Base-by-base conservation (phyloP, 805 yeast genomes). In the Blastobotrys chiropterorum region DNA sequence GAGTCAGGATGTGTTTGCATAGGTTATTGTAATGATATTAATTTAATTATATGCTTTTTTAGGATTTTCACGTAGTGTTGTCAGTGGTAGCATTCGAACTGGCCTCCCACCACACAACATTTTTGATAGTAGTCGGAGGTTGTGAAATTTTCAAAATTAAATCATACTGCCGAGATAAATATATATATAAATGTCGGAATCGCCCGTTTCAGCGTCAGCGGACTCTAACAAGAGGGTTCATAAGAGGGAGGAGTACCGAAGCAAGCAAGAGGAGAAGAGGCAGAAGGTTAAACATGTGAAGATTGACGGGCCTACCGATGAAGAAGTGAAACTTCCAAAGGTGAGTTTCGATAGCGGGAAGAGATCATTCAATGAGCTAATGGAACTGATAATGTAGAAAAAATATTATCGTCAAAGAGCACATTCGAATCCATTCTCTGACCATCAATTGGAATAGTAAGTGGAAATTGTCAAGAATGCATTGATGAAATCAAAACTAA, bases 391-490 rank as follows among this genome's bases (percentile, higher is more conserved):
- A 11, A 26, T 26, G 5, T 46, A 67, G 61, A 72, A 94, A 67
- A 78, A 94, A 61, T 94, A 78, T 65, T 94, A 94, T 68, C 80
- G 99, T 67, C 99, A 94, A 70, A 75, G 99, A 69, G 99, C 99
- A 1, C 99, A 94, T 66, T 90, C 97, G 1, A 94, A 94, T 65
- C 98, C 98, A 19, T 94, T 94, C 63, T 86, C 96, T 16, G 99
- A 94, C 69, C 99, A 94, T 68, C 80, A 84, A 61, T 74, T 94
- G 44, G 96, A 88, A 55, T 94, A 94, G 67, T 63, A 56, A 34
- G 66, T 26, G 21, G 47, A 45, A n/a, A 15, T 20, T 4, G 44
- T 5, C 13, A 26, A 5, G 8, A 41, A 41, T 15, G n/a, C 41
- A 14, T 38, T 14, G 16, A 31, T 3, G n/a, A n/a, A 19, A 15